A percentile compares a stretch with the other conserved stretches of the same genome.
Conservation (phyloP, 805 yeast genomes). For the Debaryomyces prosopidis region DNA sequence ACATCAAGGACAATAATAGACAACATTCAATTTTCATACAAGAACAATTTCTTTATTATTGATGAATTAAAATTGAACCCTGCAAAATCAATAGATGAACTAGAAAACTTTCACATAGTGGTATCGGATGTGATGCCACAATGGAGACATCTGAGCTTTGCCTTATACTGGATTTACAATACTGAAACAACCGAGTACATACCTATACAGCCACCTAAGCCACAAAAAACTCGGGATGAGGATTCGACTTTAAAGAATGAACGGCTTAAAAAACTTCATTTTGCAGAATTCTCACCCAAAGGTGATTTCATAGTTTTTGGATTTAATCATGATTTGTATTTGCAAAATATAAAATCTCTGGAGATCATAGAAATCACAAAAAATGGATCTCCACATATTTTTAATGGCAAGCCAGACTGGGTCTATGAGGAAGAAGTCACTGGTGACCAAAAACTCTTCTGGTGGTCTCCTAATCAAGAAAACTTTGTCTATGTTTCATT, state of each 20-base stretch:
- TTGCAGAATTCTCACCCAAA: slow-evolving; percentile 63
- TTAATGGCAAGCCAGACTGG: slow-evolving; percentile 80
- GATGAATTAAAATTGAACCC: slow-evolving; percentile 39
- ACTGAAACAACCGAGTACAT: slow-evolving; percentile 24
- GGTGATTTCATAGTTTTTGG: slow-evolving; percentile 60
- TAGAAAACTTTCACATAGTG: slow-evolving; percentile 49
- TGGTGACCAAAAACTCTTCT: slow-evolving; percentile 56
- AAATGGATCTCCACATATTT: slow-evolving; percentile 53
- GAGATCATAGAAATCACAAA: slow-evolving; percentile 37
- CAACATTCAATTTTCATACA: slow-evolving; percentile 36
- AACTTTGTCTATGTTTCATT: slow-evolving; percentile 53
- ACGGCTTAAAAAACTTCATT: slow-evolving; percentile 37
- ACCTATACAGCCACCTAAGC: slow-evolving; percentile 33
- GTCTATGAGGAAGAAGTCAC: slow-evolving; percentile 81
- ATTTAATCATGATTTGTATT: slow-evolving; percentile 52
- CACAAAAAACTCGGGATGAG: slow-evolving; percentile 4
- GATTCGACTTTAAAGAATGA: slow-evolving; percentile 8
- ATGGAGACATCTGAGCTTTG: slow-evolving; percentile 41
- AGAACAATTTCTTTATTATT: slow-evolving; percentile 36
- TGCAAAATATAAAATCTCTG: slow-evolving; percentile 35
- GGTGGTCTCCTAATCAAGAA: slow-evolving; percentile 73
- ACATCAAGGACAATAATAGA: slow-evolving; percentile 31
- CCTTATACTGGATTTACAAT: slow-evolving; percentile 38
- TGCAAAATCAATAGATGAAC: slow-evolving; percentile 42
- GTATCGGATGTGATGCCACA: slow-evolving; percentile 49